phyloP scores from a whole-genome alignment of 371 early-diverging fungal species.

The Catenaria anguillulae region DNA sequence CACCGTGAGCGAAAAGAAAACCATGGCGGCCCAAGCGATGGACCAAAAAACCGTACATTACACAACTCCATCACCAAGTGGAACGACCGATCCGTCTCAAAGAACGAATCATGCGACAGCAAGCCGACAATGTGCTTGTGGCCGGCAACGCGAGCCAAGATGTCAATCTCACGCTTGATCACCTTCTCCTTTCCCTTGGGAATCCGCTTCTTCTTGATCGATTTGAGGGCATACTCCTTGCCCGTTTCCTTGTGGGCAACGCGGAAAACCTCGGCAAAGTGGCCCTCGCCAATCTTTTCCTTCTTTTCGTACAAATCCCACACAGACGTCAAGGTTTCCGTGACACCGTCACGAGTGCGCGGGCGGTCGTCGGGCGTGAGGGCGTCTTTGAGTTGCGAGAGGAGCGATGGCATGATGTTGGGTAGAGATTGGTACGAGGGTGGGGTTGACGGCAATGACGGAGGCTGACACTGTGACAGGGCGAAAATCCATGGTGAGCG shows the following conservation, averaged over 20 bases:
- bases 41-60: not conserved
- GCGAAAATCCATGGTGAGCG: no score
- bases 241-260: not conserved
- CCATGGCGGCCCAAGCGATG: constrained; percentile 1
- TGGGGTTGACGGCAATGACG: no score
- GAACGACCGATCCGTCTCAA: constrained; percentile 1
- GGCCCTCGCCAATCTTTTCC: constrained; percentile 4
- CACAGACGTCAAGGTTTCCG: not conserved
- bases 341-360: not conserved
- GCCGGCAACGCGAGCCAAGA: not conserved
- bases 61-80: constrained; percentile 1
- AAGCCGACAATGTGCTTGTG: constrained; percentile 3
- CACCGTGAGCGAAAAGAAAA: not conserved
- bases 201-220: constrained; percentile 2
- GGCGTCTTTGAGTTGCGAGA: not conserved
- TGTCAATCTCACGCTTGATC: constrained; percentile 2
- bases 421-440: no score
- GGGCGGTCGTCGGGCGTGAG: constrained; percentile 1
- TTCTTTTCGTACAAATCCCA: not conserved
- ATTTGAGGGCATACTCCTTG: not conserved
- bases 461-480: no score
- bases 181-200: constrained; percentile 2
- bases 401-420: not conserved
- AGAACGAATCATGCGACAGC: not conserved
- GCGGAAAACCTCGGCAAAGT: constrained; percentile 2